Evolutionary conservation across 2,329 filamentous ascomycete genomes (phyloP), one percentile per base, ranked within the genome.

Genomic region (Fusarium sp.): DNA sequence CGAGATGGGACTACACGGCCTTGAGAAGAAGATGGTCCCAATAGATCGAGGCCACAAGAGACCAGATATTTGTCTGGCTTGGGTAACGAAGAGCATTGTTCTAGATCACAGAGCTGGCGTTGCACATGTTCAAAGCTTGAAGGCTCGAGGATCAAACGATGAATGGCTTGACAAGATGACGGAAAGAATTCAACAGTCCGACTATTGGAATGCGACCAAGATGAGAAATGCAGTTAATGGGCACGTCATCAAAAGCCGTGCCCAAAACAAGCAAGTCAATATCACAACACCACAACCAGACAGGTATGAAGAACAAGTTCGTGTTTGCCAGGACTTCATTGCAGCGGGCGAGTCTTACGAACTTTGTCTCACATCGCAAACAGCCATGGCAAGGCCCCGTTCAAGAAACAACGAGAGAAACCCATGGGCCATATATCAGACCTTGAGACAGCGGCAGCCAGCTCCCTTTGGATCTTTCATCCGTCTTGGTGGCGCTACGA

Each of bases 401-500:
- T 34, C 52, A 26, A 61, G 44, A 38, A 72, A 71, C 6, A 52
- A 51, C 1, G 63, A 77, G 48, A 69, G 67, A 15, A 79, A 82
- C 56, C 87, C 90, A 0, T 97, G 94, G 93, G 82, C 88, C 10
- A 85, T 97, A 34, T 97, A 95, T 84, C 89, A 89, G 50, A 86
- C 88, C 5, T 88, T 97, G 4, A 90, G 93, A 39, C 83, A 85
- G 8, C 87, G 89, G 51, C 96, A 97, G 68, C 93, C 94, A 0
- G 94, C 94, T 0, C 93, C 94, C 0, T 97, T 97, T 83, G 93
- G 93, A 30, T 95, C 94, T 1, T 98, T 93, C 80, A 85, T 97
- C 64, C 90, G 90, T 17, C 87, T 98, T 22, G 89, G 90, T 6
- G 82, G 84, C 38, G 89, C 89, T 8, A 95, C 94, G 3, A 87